phyloP scores from a whole-genome alignment of 495 filamentous ascomycete species.

The Talaromyces proteolyticus region DNA sequence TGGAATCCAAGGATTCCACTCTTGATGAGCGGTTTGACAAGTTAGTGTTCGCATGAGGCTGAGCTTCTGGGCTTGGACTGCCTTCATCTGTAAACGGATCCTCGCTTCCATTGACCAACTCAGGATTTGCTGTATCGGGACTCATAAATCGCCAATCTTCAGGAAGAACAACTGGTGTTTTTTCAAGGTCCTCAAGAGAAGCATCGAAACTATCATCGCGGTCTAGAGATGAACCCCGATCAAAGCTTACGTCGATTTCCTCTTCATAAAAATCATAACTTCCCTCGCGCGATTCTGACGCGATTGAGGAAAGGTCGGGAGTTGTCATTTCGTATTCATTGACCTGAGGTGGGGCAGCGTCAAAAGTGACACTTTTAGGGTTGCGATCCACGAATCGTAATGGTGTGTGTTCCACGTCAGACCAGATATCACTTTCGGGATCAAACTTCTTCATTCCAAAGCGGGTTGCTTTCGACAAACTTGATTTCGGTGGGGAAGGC shows the following conservation, averaged over 20 bases:
- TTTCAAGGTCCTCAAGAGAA: constrained; percentile 88
- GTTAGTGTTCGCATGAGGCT: constrained; percentile 25
- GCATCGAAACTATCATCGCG: constrained; percentile 91
- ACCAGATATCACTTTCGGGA: constrained; percentile 63
- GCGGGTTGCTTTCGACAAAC: constrained; percentile 61
- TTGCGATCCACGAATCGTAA: constrained; percentile 63
- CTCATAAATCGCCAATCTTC: constrained; percentile 90
- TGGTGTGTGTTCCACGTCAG: constrained; percentile 54
- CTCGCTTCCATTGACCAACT: constrained; percentile 49
- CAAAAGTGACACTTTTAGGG: constrained; percentile 94
- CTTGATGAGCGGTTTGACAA: constrained; percentile 25
- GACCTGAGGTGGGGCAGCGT: constrained; percentile 85
- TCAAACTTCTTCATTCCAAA: constrained; percentile 66
- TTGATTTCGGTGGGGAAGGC: constrained; percentile 79
- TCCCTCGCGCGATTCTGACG: constrained; percentile 79
- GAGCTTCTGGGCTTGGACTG: constrained; percentile 50
- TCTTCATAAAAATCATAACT: constrained; percentile 85
- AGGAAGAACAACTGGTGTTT: constrained; percentile 92
- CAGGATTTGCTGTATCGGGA: constrained; percentile 48
- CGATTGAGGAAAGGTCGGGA: constrained; percentile 84
- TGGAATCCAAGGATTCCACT: constrained; percentile 63
- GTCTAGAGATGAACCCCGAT: constrained; percentile 57
- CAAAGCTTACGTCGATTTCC: constrained; percentile 67
- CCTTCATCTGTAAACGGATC: constrained; percentile 63
- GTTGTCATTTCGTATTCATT: constrained; percentile 98